These are phyloP conservation scores for Peniophora sp. DNA, from an alignment of 1,284 basidiomycete genomes.

Conservation along the genomic window DNA sequence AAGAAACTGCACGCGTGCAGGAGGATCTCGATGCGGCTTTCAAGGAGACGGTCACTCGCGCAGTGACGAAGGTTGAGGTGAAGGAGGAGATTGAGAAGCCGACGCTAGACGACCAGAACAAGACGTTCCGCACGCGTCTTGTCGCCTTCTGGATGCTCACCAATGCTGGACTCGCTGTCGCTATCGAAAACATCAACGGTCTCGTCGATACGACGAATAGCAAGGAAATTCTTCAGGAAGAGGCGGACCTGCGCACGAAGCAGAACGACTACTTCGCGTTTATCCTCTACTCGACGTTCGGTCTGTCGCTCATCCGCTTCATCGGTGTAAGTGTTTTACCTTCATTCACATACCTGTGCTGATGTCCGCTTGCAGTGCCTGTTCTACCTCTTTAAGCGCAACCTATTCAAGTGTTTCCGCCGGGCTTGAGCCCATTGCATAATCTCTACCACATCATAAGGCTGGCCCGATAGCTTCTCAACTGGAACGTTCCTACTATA, in stretches of 20 bases:
- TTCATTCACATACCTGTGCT: not conserved
- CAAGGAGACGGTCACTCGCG: conserved; percentile 89
- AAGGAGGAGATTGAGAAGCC: conserved; percentile 74
- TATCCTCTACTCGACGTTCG: conserved; percentile 89
- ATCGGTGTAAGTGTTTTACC: conserved; percentile 53
- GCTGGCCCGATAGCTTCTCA: no score
- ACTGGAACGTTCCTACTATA: no score
- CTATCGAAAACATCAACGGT: conserved; percentile 82
- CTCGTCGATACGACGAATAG: conserved; percentile 37
- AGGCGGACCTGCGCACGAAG: conserved; percentile 41
- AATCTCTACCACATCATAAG: no score
- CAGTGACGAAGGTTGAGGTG: conserved; percentile 74
- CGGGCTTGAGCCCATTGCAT: conserved; percentile 40
- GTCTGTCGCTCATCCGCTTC: conserved; percentile 75
- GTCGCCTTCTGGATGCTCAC: conserved; percentile 83
- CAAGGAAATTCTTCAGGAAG: conserved; percentile 30
- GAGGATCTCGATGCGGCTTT: conserved; percentile 91
- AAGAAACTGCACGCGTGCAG: conserved; percentile 73
- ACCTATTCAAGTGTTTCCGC: conserved; percentile 76
- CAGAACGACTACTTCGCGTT: conserved; percentile 79
- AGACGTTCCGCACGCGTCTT: conserved; percentile 87
- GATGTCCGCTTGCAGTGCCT: conserved; percentile 46
- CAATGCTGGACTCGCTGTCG: conserved; percentile 75
- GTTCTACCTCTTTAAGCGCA: conserved; percentile 77
- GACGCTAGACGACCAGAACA: conserved; percentile 87